A percentile compares a stretch with the other conserved stretches of the same genome.
Conservation (phyloP, 169 alveolate species). For the Pseudocohnilembus persalinus region DNA sequence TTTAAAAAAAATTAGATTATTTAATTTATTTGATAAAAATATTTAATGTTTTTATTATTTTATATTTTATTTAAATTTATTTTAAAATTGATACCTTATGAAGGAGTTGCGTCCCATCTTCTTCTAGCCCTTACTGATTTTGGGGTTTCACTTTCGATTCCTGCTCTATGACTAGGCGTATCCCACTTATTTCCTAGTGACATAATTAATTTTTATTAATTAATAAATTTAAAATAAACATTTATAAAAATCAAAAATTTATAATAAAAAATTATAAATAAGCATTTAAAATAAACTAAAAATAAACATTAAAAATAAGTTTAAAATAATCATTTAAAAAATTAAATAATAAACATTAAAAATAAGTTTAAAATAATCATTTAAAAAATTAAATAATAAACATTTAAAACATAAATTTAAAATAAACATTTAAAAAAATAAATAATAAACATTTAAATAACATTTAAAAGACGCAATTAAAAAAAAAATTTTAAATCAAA, state of each 20-base stretch:
- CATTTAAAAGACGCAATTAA: too few relatives aligned
- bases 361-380: background rate
- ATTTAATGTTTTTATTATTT: too few relatives aligned
- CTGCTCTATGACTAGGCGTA: slow-evolving; percentile 50
- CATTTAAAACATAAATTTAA: too few relatives aligned
- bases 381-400: too few relatives aligned
- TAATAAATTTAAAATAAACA: too few relatives aligned
- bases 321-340: background rate
- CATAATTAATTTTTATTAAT: too few relatives aligned
- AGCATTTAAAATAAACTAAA: background rate
- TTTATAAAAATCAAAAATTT: background rate
- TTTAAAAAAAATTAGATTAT: too few relatives aligned
- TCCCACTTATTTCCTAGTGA: slow-evolving; percentile 48
- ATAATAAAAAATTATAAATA: background rate
- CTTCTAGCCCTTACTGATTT: slow-evolving; percentile 27
- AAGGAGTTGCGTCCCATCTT: slow-evolving; percentile 71
- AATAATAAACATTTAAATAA: too few relatives aligned
- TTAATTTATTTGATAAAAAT: too few relatives aligned
- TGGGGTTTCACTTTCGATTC: slow-evolving; percentile 1
- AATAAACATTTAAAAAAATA: too few relatives aligned
- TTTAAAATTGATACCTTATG: slow-evolving; percentile 19
- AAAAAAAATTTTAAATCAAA: too few relatives aligned
- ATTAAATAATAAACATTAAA: background rate
- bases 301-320: background rate
- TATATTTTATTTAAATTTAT: too few relatives aligned